Percentiles rank a stretch among this genome's conserved stretches.
Conservation (phyloP, 495 filamentous ascomycete genomes). For the Daldinia caldariorum region DNA sequence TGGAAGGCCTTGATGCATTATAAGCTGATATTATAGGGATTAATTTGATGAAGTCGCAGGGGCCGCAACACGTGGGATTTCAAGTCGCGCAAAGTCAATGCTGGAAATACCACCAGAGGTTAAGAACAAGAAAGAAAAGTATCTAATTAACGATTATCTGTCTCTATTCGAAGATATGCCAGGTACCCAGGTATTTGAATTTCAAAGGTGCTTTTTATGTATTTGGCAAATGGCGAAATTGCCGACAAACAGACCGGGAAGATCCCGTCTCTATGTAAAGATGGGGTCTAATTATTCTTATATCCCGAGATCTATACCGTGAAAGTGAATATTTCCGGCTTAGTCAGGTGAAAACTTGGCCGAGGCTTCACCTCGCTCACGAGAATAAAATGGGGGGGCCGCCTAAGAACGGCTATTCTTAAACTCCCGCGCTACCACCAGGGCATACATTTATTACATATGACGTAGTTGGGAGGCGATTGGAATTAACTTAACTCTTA, state of each 20-base stretch:
- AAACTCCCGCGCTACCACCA: slow-evolving; percentile 18
- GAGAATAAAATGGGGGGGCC: slow-evolving; percentile 1
- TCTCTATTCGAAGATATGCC: slow-evolving; percentile 1
- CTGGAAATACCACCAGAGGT: background rate
- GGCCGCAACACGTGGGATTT: background rate
- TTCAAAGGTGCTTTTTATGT: background rate
- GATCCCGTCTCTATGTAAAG: slow-evolving; percentile 17
- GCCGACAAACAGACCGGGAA: slow-evolving; percentile 14
- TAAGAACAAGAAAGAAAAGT: background rate
- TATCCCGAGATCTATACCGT: slow-evolving; percentile 13
- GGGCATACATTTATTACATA: background rate
- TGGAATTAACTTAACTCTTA: background rate
- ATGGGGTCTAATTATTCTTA: slow-evolving; percentile 19
- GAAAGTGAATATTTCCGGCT: slow-evolving; percentile 1
- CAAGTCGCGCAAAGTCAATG: background rate
- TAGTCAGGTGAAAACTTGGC: slow-evolving; percentile 1
- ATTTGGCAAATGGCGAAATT: slow-evolving; percentile 34
- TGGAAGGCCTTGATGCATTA: slow-evolving; percentile 24
- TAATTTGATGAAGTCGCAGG: slow-evolving; percentile 1
- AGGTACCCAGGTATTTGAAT: slow-evolving; percentile 3
- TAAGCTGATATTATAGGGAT: slow-evolving; percentile 20
- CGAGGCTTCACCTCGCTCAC: slow-evolving; percentile 18
- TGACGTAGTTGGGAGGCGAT: background rate
- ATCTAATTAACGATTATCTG: slow-evolving; percentile 2
- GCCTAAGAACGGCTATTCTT: slow-evolving; percentile 24